Conservation (phyloP, 495 filamentous ascomycete genomes). For the Thermothielavioides terrestris region DNA sequence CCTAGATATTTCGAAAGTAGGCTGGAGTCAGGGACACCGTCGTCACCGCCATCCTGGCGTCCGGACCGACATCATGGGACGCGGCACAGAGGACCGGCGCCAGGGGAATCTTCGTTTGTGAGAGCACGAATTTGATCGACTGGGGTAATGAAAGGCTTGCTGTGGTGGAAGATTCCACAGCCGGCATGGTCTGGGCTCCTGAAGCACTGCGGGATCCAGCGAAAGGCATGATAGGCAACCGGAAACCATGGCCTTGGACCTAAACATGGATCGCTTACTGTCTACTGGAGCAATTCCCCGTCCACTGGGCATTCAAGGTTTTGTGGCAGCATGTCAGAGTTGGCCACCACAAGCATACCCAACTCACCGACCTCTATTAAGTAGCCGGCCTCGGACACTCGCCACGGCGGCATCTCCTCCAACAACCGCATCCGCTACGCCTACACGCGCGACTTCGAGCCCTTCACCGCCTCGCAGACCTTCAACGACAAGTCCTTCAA, state of each 20-base stretch:
- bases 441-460: slow-evolving; percentile 37
- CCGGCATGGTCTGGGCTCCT: slow-evolving; percentile 50
- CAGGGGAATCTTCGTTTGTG: slow-evolving; percentile 46
- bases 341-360: background rate
- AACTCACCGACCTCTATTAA: slow-evolving; percentile 7
- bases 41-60: background rate
- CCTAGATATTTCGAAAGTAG: slow-evolving; percentile 42
- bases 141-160: slow-evolving; percentile 43
- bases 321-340: slow-evolving; percentile 15
- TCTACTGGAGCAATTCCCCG: slow-evolving; percentile 36
- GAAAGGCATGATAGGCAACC: slow-evolving; percentile 22
- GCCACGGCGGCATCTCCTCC: slow-evolving; percentile 33
- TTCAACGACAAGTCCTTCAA: slow-evolving; percentile 37
- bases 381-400: slow-evolving; percentile 33
- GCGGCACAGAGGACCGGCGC: slow-evolving; percentile 41
- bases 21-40: background rate
- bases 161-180: slow-evolving; percentile 38
- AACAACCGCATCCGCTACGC: slow-evolving; percentile 37
- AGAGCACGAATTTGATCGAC: slow-evolving; percentile 42
- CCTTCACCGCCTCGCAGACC: slow-evolving; percentile 34
- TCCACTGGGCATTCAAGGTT: slow-evolving; percentile 48
- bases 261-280: no score
- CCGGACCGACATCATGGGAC: slow-evolving; percentile 40
- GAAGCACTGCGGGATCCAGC: slow-evolving; percentile 45
- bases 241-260: no score